Base-by-base conservation (phyloP, 371 early-diverging fungal species). In the Mucor irregularis region DNA sequence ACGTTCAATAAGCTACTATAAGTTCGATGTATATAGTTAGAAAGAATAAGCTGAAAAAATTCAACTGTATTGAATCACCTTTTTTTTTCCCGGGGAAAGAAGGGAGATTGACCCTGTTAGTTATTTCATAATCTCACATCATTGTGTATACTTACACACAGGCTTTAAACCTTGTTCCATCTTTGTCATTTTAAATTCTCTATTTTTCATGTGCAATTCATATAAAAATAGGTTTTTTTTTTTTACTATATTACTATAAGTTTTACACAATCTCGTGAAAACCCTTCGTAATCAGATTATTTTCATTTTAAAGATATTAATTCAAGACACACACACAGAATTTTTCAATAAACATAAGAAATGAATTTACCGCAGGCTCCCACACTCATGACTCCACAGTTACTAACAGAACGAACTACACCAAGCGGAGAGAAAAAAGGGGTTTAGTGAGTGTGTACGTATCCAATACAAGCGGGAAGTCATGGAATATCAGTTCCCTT, bases 401-500 rank as follows among this genome's bases (percentile, higher is more conserved):
- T 33, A 35, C 57, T 57, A 57, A 57, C 34, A 25, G 49, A 39
- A 49, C 57, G 42, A 57, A 26, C 30, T 17, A 17, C 28, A 9
- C 8, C 8, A 37, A 43, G 46, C 46, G 30, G 46, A 39, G 46
- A 39, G 31, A 46, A 29, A 46, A 45, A 46, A n/a, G 42, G 48
- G 45, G 49, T 38, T 53, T 46, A 48, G 53, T 60, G 60, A 60
- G 48, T 54, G 53, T 60, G 60, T 53, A 54, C 53, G 53, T 53
- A 60, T 53, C 47, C 26, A 46, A 47, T 21, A 59, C 38, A 29
- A 35, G 33, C 55, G 61, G 61, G 61, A 61, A 54, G 43, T 49
- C 29, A 40, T 49, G 48, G 61, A 42, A 61, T 33, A 25, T 37
- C 33, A 24, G n/a, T n/a, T n/a, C n/a, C n/a, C n/a, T n/a, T n/a